Evolutionary conservation across 1,139 yeast species (phyloP).

Genomic region (Meyerozyma guilliermondii): DNA sequence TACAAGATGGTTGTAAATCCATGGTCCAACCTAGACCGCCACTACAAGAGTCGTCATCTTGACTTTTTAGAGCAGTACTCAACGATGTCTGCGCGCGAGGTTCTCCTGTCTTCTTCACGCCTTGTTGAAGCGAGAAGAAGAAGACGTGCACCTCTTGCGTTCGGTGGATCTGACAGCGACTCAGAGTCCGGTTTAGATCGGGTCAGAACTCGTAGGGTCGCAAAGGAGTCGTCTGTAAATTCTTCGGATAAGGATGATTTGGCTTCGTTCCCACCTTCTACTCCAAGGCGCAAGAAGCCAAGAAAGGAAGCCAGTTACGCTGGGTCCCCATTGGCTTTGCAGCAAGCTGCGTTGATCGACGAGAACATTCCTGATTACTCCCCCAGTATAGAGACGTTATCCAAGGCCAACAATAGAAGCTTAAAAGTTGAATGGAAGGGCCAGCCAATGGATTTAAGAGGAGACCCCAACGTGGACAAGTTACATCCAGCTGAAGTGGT

Average conservation of each 20-base stretch:
- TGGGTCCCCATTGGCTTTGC: conserved; percentile 30
- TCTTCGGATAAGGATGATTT: conserved; percentile 12
- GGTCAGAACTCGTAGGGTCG: conserved; percentile 57
- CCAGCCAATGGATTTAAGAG: conserved; percentile 84
- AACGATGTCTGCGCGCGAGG: conserved; percentile 11
- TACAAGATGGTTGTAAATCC: conserved; percentile 48
- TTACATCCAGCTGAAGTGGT: conserved; percentile 91
- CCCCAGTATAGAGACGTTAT: conserved; percentile 61
- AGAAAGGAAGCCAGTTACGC: conserved; percentile 21
- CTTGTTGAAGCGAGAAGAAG: conserved; percentile 15
- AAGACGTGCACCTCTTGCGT: conserved; percentile 9
- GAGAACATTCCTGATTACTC: conserved; percentile 68
- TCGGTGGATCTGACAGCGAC: conserved; percentile 23
- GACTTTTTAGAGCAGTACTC: conserved; percentile 48
- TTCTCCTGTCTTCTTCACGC: conserved; percentile 13
- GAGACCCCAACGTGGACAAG: conserved; percentile 65
- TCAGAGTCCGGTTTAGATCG: conserved; percentile 36
- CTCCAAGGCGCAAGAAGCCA: conserved; percentile 20
- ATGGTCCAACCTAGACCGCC: conserved; percentile 39
- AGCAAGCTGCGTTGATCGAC: conserved; percentile 48
- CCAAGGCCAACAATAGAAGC: conserved; percentile 60
- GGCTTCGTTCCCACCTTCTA: conserved; percentile 11
- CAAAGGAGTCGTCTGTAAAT: conserved; percentile 29
- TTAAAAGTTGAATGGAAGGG: conserved; percentile 97
- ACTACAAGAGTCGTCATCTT: conserved; percentile 44